Percentiles rank a stretch among this genome's conserved stretches.
phyloP scores from a whole-genome alignment of 2,329 filamentous ascomycete genomes.

The Parastagonospora nodorum region DNA sequence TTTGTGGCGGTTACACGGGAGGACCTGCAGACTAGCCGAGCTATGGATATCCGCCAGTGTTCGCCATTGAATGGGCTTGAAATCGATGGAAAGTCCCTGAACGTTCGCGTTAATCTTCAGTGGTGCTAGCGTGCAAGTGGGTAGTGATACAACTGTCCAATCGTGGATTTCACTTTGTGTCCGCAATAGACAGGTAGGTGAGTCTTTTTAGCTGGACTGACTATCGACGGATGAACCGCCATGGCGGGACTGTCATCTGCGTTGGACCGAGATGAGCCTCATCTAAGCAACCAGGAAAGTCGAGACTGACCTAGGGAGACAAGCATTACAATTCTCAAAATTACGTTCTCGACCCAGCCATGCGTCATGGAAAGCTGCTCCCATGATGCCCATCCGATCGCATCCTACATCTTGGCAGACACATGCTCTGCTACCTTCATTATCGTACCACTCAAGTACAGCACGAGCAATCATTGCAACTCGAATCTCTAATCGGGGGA shows the following conservation, averaged over 20 bases:
- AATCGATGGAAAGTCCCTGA: too few species aligned
- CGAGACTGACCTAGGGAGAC: background rate
- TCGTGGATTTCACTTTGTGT: background rate
- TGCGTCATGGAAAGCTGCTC: background rate
- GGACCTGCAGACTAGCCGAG: slow-evolving; percentile 4
- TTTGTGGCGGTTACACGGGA: slow-evolving; percentile 1
- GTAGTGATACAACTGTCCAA: too few species aligned
- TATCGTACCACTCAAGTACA: slow-evolving; percentile 21
- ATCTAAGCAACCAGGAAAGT: slow-evolving; percentile 1
- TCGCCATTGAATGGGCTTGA: too few species aligned
- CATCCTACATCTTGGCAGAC: too few species aligned
- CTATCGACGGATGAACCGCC: too few species aligned
- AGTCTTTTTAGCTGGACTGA: too few species aligned
- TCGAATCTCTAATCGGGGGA: slow-evolving; percentile 35
- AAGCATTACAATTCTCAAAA: background rate
- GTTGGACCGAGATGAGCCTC: slow-evolving; percentile 1
- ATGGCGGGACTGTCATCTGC: background rate
- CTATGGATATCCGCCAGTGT: background rate
- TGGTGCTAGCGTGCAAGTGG: too few species aligned
- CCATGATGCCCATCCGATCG: too few species aligned
- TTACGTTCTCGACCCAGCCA: background rate
- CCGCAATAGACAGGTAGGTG: background rate
- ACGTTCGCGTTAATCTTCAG: too few species aligned
- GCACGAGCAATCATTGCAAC: slow-evolving; percentile 45
- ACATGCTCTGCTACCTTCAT: too few species aligned